Evolutionary conservation across 78 protist genomes (phyloP).

Genomic region (Cavenderia fasciculata): DNA sequence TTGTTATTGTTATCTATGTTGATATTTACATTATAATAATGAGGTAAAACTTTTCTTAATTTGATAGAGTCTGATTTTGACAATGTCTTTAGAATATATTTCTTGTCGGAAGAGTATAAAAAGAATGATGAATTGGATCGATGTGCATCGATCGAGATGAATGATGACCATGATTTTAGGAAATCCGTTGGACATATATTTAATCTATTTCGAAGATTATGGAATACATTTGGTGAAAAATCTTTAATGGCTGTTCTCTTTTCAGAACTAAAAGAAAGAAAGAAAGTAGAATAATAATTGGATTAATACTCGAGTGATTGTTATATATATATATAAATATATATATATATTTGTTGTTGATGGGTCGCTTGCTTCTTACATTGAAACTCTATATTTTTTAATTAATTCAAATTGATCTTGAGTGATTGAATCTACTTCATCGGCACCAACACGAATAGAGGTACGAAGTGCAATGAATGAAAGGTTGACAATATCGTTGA

Average conservation of each 20-base stretch:
- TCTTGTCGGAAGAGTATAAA: conserved; percentile 52
- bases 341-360: not conserved
- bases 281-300: too few relatives aligned
- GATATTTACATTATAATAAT: conserved; percentile 46
- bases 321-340: not conserved
- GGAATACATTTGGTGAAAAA: conserved; percentile 68
- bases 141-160: not conserved
- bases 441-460: not conserved
- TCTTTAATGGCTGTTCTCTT: conserved; percentile 48
- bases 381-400: conserved; percentile 55
- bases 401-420: conserved; percentile 52
- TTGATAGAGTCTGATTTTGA: conserved; percentile 57
- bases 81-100: conserved; percentile 49
- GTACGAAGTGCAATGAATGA: conserved; percentile 63
- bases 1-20: not conserved
- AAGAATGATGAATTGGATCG: not conserved
- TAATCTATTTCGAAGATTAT: conserved; percentile 28
- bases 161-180: conserved; percentile 68
- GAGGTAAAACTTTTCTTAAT: conserved; percentile 59
- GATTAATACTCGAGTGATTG: too few relatives aligned
- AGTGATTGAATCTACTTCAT: not conserved
- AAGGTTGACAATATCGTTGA: conserved; percentile 20
- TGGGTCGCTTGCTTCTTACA: not conserved
- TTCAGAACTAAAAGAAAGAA: conserved; percentile 11
- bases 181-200: conserved; percentile 43